Conservation (phyloP, 768 basidiomycete species). For the Cyclocybe cylindracea region DNA sequence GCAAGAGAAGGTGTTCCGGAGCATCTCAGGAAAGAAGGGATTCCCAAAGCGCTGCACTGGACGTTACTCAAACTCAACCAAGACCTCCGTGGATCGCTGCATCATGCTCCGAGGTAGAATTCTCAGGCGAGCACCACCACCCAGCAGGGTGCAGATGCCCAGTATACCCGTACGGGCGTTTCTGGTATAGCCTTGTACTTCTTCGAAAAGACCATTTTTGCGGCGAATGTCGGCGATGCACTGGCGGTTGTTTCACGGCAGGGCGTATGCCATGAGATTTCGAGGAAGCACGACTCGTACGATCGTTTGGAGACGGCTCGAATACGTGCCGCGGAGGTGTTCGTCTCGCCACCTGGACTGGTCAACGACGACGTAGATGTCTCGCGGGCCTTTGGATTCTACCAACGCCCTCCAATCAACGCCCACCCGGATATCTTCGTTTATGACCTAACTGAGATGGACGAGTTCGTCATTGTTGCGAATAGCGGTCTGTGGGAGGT, state of each 20-base stretch:
- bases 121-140: constrained; percentile 61
- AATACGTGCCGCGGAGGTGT: constrained; percentile 92
- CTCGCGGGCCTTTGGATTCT: constrained; percentile 94
- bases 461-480: constrained; percentile 96
- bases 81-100: constrained; percentile 69
- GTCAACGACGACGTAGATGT: constrained; percentile 92
- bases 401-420: constrained; percentile 88
- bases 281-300: constrained; percentile 86
- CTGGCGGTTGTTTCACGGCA: constrained; percentile 83
- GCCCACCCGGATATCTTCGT: constrained; percentile 78
- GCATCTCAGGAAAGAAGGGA: constrained; percentile 35
- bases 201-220: constrained; percentile 74
- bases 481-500: constrained; percentile 96
- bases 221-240: constrained; percentile 88
- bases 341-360: constrained; percentile 87
- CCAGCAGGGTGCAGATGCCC: constrained; percentile 37
- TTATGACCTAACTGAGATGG: constrained; percentile 73
- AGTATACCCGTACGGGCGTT: constrained; percentile 70
- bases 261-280: constrained; percentile 73
- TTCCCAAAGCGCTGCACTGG: constrained; percentile 79
- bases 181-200: constrained; percentile 89
- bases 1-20: constrained; percentile 30
- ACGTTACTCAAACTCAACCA: constrained; percentile 89
- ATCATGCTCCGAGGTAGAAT: constrained; percentile 62
- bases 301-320: constrained; percentile 81